These are phyloP conservation scores for Fusarium miscanthi DNA, from an alignment of 2,329 filamentous ascomycete genomes.

Conservation along the genomic window DNA sequence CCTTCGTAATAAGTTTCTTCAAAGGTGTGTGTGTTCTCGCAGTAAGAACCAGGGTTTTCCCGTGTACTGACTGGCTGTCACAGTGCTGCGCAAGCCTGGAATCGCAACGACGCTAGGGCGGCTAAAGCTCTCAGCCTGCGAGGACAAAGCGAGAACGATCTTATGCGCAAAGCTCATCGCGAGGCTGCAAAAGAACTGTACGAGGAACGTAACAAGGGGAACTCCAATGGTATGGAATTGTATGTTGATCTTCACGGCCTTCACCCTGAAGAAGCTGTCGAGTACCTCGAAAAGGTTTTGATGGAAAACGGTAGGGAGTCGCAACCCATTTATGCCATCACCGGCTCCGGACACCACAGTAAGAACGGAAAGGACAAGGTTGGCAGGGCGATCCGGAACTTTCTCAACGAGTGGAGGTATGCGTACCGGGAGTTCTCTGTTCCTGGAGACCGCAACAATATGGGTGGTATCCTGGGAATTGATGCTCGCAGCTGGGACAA, in stretches of 20 bases:
- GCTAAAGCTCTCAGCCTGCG: conserved; percentile 94
- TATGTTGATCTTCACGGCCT: conserved; percentile 98
- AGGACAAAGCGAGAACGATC: conserved; percentile 94
- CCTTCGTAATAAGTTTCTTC: conserved; percentile 94
- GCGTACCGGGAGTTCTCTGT: conserved; percentile 96
- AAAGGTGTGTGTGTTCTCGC: conserved; percentile 71
- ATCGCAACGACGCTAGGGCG: conserved; percentile 94
- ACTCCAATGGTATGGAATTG: conserved; percentile 72
- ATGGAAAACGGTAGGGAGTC: conserved; percentile 80
- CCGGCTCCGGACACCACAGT: conserved; percentile 95
- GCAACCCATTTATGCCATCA: conserved; percentile 91
- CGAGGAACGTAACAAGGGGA: conserved; percentile 87
- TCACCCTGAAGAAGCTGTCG: conserved; percentile 96
- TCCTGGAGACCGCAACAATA: conserved; percentile 86
- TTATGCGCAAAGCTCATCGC: conserved; percentile 96
- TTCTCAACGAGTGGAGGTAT: conserved; percentile 95
- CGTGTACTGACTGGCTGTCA: conserved; percentile 3
- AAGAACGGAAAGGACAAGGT: conserved; percentile 99
- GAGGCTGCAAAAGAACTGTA: conserved; percentile 93
- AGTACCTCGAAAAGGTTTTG: conserved; percentile 90
- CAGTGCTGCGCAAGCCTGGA: conserved; percentile 97
- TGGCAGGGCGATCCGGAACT: conserved; percentile 89
- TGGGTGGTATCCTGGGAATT: conserved; percentile 80
- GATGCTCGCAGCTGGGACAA: conserved; percentile 76
- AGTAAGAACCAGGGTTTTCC: not conserved